Evolutionary conservation across 257 asterid genomes (phyloP).

Genomic region (Henckelia pumila): DNA sequence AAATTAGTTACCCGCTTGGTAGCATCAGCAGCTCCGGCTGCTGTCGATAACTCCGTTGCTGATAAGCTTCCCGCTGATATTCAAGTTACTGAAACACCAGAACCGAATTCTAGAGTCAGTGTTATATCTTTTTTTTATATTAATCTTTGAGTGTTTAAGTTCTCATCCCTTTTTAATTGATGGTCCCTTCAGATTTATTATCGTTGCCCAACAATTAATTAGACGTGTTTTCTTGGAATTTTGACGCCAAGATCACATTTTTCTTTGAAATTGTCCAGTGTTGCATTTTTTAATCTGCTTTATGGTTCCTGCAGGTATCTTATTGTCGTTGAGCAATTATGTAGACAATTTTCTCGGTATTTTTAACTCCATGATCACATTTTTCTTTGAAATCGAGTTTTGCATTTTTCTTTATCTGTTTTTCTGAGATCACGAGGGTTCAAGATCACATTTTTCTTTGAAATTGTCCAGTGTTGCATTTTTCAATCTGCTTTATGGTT

Average conservation of each 20-base stretch:
- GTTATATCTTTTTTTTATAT: slow-evolving; percentile 8
- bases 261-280: neutral
- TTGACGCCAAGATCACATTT: slow-evolving; percentile 12
- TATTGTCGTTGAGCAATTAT: neutral
- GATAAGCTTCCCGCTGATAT: slow-evolving; percentile 87
- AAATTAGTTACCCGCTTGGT: slow-evolving; percentile 23
- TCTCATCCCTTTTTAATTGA: neutral
- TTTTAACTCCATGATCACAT: slow-evolving; percentile 6
- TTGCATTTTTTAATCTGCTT: neutral
- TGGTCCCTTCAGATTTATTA: neutral
- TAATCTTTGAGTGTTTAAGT: slow-evolving; percentile 11
- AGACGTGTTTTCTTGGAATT: neutral
- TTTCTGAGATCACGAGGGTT: neutral
- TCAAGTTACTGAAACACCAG: slow-evolving; percentile 60
- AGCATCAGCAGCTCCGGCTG: slow-evolving; percentile 48
- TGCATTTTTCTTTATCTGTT: neutral
- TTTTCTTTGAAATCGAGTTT: slow-evolving; percentile 12
- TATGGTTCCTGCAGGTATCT: neutral
- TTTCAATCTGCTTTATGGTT: neutral
- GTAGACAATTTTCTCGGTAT: neutral
- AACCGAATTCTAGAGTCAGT: slow-evolving; percentile 76
- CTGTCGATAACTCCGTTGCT: slow-evolving; percentile 31
- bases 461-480: neutral
- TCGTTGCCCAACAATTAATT: neutral
- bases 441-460: slow-evolving; percentile 13